Percentiles rank a stretch among this genome's conserved stretches.
Conservation (phyloP, 2,329 filamentous ascomycete species). For the Ophiosphaerella korrae region DNA sequence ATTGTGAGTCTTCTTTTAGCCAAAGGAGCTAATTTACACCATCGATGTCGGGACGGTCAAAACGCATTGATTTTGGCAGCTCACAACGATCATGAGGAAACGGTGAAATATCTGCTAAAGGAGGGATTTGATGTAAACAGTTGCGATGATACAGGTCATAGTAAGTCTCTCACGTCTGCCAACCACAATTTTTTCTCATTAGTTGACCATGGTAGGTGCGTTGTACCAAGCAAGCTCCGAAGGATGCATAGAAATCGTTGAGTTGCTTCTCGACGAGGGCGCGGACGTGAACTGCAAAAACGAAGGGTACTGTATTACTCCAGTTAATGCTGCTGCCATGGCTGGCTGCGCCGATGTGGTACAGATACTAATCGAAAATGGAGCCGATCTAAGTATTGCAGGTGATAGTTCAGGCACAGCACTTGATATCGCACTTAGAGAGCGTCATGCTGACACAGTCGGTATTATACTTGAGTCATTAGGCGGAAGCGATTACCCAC, state of each 20-base stretch:
- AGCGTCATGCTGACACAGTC: conserved; percentile 11
- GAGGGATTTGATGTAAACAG: conserved; percentile 18
- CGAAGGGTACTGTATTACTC: conserved; percentile 11
- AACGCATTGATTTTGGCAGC: conserved; percentile 24
- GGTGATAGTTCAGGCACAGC: conserved; percentile 8
- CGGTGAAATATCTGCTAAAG: conserved; percentile 18
- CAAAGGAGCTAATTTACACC: conserved; percentile 23
- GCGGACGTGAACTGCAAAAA: conserved; percentile 20
- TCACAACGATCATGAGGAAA: conserved; percentile 14
- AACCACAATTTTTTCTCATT: neutral
- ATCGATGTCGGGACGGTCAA: conserved; percentile 13
- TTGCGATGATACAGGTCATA: conserved; percentile 11
- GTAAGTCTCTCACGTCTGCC: conserved; percentile 10
- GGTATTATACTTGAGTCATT: conserved; percentile 19
- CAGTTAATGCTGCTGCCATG: conserved; percentile 20
- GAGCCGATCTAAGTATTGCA: conserved; percentile 10
- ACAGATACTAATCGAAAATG: conserved; percentile 12
- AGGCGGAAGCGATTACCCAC: conserved; percentile 21
- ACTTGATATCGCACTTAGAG: conserved; percentile 18
- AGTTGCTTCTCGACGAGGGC: conserved; percentile 20
- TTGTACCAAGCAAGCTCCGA: conserved; percentile 18
- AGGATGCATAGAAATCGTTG: conserved; percentile 17
- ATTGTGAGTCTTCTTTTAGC: conserved; percentile 21
- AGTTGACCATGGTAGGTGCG: conserved; percentile 15
- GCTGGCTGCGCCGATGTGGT: conserved; percentile 15